A percentile compares a stretch with the other conserved stretches of the same genome.
phyloP scores from a whole-genome alignment of 495 filamentous ascomycete species.

The Annulohypoxylon nitens region DNA sequence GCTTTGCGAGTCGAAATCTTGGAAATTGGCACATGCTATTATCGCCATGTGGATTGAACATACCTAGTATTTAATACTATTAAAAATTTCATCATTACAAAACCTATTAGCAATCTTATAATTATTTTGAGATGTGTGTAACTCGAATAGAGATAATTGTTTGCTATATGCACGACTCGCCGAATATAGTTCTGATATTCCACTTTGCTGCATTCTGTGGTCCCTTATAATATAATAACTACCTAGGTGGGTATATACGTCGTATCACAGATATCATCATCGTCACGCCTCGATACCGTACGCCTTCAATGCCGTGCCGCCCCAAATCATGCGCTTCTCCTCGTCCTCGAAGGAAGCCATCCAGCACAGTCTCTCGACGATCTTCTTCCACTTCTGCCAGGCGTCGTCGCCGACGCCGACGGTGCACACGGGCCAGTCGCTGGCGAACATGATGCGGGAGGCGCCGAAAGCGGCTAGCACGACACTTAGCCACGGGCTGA shows the following conservation, averaged over 20 bases:
- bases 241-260: not conserved
- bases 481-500: conserved; percentile 73
- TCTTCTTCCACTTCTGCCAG: conserved; percentile 69
- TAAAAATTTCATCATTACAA: not conserved
- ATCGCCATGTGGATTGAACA: conserved; percentile 10
- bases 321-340: conserved; percentile 75
- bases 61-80: conserved; percentile 13
- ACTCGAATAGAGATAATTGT: not conserved
- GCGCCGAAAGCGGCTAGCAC: conserved; percentile 77
- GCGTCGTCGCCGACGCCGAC: conserved; percentile 68
- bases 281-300: conserved; percentile 66
- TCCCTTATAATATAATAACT: not conserved
- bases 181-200: conserved; percentile 15
- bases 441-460: conserved; percentile 85
- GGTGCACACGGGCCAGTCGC: conserved; percentile 91
- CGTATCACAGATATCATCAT: not conserved
- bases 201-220: not conserved
- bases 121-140: conserved; percentile 13
- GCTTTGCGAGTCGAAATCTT: conserved; percentile 19
- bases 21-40: conserved; percentile 20
- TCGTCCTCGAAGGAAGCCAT: conserved; percentile 67
- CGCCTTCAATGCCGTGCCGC: conserved; percentile 72
- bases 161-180: not conserved
- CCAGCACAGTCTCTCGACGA: conserved; percentile 72
- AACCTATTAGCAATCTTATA: conserved; percentile 4